Base-by-base conservation (phyloP, 177 flowering plant genomes). In the Vitis hybrid region DNA sequence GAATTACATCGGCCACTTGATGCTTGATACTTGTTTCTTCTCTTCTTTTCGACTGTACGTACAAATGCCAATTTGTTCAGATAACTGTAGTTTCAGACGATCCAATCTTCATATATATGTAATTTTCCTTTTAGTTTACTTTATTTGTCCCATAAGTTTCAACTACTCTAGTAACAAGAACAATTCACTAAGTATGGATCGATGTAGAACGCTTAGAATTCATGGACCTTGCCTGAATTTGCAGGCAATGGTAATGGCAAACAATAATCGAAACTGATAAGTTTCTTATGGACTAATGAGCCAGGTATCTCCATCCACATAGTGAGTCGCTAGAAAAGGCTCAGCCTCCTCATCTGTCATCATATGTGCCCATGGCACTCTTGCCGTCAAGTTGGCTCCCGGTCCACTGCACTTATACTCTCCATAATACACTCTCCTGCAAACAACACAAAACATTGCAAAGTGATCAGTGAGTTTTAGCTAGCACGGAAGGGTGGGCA, bases 341-440 rank as follows among this genome's bases (percentile, higher is more conserved):
- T 52, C 12, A 3, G 88, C 92, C 73, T 91, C 93, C 61, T 81
- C 78, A 50, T 87, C 89, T 0, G 82, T 78, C 65, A 89, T 72
- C 20, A 67, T 15, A 20, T 85, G 67, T 2, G 90, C 84, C 97
- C 93, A 91, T 2, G 81, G 70, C 58, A 89, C 97, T 71, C 97
- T 81, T 48, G 86, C 86, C 0, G 77, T 79, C 56, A 61, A 9
- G 76, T 84, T 84, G 27, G 93, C 84, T 20, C 92, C 91, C 1
- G 90, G 88, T 18, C 97, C 97, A 63, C 85, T 81, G 82, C 92
- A 89, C 75, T 82, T 81, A 83, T 88, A 91, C 63, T 91, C 97
- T 71, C 93, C 97, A 68, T 88, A 91, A 52, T 75, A 89, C 50
- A 91, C 89, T 51, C 55, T 80, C 52, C 93, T 91, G 78, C 75